phyloP scores from a whole-genome alignment of 768 basidiomycete genomes.

The Tylopilus plumbeoviolaceoides region DNA sequence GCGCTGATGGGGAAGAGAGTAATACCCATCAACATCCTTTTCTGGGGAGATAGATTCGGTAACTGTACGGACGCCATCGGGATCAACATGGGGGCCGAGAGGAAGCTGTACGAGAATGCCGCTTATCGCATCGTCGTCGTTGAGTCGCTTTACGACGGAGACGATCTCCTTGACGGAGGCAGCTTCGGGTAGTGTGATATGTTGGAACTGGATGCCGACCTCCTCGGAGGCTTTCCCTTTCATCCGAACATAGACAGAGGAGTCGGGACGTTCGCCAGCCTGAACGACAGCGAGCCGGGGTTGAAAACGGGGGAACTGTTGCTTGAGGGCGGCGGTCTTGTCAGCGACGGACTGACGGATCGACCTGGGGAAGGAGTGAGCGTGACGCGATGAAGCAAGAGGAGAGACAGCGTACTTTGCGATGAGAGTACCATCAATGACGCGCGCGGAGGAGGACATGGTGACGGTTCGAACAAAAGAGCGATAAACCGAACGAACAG shows the following conservation, averaged over 20 bases:
- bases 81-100: constrained; percentile 73
- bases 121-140: constrained; percentile 73
- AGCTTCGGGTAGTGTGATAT: constrained; percentile 68
- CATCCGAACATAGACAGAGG: constrained; percentile 92
- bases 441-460: constrained; percentile 44
- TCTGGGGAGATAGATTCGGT: constrained; percentile 93
- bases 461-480: constrained; percentile 24
- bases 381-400: constrained; percentile 6
- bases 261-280: constrained; percentile 90
- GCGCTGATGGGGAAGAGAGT: constrained; percentile 11
- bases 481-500: neutral
- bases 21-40: constrained; percentile 96
- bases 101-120: constrained; percentile 97
- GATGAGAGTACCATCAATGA: constrained; percentile 81
- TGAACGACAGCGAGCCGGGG: constrained; percentile 91
- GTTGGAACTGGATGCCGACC: constrained; percentile 84
- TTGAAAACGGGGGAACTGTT: constrained; percentile 79
- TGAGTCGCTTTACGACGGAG: constrained; percentile 72
- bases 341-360: constrained; percentile 74
- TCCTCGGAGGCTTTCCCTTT: constrained; percentile 94
- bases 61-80: constrained; percentile 82
- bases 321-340: constrained; percentile 60
- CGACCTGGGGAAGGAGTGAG: constrained; percentile 46
- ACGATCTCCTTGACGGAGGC: constrained; percentile 75
- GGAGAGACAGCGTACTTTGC: constrained; percentile 62